Evolutionary conservation across 1,284 basidiomycete species (phyloP), one percentile per base, ranked within the genome.

Genomic region (Rhodotorula sp.): DNA sequence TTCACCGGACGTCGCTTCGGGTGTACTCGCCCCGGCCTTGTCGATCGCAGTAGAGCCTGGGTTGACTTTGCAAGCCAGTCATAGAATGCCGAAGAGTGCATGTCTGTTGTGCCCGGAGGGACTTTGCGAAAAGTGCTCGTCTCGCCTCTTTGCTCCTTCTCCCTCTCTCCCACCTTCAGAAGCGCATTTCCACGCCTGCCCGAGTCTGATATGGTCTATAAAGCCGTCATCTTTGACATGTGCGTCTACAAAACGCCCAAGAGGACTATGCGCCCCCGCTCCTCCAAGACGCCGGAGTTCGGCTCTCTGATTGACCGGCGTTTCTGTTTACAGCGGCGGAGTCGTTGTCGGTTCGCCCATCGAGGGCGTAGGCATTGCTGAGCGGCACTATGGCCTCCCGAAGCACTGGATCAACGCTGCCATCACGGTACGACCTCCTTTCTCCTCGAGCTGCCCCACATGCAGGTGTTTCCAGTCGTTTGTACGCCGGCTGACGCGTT

Each of bases 401-500:
- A 71, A 67, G 26, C 75, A 81, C 68, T 81, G 80, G 66, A 67
- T 81, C 64, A 81, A 81, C 68, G 77, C 79, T 6, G 75, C 76
- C 24, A 81, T 81, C 72, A 80, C 80, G 0, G 77, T 77, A 1
- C 68, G 65, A 18, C 20, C 33, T 42, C 20, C 17, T 15, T 29
- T n/a, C 22, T n/a, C 33, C 48, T 22, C 26, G 26, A 26, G 53
- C 24, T 54, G 33, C 46, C 59, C 29, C 24, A 45, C 33, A 58
- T 33, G 29, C 24, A 29, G 6, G 33, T 15, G 29, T 22, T 14
- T 14, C 6, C 33, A 18, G 14, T 0, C 33, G 55, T 7, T 42
- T 30, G n/a, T 24, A 8, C 15, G 26, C 6, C 20, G 5, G 5
- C 6, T 29, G 26, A 17, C 20, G 1, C 2, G 0, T 12, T 20